These are phyloP conservation scores for Tricholoma flavovirens DNA, from an alignment of 768 basidiomycete genomes.

Conservation along the genomic window DNA sequence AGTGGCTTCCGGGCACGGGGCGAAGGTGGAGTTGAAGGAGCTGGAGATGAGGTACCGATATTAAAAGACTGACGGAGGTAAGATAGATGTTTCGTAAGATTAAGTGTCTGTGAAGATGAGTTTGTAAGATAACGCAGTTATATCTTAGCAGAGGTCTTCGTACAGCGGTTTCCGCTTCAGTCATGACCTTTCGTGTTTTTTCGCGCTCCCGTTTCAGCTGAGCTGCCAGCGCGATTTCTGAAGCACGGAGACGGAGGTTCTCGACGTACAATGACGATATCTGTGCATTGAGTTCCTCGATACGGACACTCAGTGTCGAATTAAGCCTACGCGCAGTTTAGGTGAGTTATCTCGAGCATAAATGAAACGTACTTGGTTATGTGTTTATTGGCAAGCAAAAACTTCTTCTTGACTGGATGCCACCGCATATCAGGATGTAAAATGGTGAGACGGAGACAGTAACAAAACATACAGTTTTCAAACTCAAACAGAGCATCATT, in stretches of 20 bases:
- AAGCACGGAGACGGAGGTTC: conserved; percentile 76
- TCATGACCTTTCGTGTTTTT: conserved; percentile 65
- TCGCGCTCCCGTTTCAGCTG: conserved; percentile 80
- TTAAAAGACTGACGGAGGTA: conserved; percentile 60
- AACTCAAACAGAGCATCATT: conserved; percentile 80
- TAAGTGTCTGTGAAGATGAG: conserved; percentile 39
- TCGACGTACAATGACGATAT: conserved; percentile 79
- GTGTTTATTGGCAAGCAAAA: conserved; percentile 85
- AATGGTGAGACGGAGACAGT: conserved; percentile 7
- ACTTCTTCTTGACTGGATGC: conserved; percentile 83
- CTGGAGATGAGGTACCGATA: conserved; percentile 27
- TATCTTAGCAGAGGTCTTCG: conserved; percentile 13
- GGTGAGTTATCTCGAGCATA: neutral
- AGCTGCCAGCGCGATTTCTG: conserved; percentile 68
- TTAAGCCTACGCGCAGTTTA: conserved; percentile 51
- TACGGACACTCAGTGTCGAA: conserved; percentile 76
- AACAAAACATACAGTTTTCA: conserved; percentile 66
- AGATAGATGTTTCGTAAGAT: conserved; percentile 59
- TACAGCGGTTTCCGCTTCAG: conserved; percentile 73
- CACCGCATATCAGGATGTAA: conserved; percentile 26
- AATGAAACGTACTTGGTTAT: conserved; percentile 69
- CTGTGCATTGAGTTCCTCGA: conserved; percentile 80
- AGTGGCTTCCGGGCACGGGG: conserved; percentile 47
- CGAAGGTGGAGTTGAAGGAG: conserved; percentile 41
- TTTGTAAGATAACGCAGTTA: conserved; percentile 9